Base-by-base conservation (phyloP, 2,329 filamentous ascomycete species). In the Apiospora marii region DNA sequence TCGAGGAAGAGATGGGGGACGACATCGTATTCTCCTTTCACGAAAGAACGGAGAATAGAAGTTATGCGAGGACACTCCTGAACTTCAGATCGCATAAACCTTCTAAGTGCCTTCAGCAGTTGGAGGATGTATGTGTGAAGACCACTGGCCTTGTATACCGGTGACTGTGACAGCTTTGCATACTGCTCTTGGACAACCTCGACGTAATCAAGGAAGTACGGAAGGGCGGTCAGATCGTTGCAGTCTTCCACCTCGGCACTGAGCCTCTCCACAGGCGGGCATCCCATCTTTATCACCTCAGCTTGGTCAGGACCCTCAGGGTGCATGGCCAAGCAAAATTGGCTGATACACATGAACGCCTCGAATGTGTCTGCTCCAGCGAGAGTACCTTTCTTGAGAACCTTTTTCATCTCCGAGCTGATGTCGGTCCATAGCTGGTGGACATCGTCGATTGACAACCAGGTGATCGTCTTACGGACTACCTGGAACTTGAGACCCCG, bases 401-500 rank as follows among this genome's bases (percentile, higher is more conserved):
- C 73, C 5, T 70, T 72, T 67, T 77, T 77, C 22, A 81, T 71
- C 37, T 70, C 70, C 16, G 75, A 71, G 68, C 78, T 78, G 43
- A 77, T 74, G 30, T 76, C 75, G 13, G 74, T 74, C 75, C 78
- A 80, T 19, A 81, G 75, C 46, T 74, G 73, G 30, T 77, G 71
- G 24, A 76, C 75, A 4, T 77, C 74, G 3, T 76, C 74, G 22
- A 78, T 75, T 34, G 74, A 73, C 69, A 76, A 77, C 79, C 79
- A 80, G 24, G 76, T 76, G 46, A 77, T 77, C 61, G 80, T 73
- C 34, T 61, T 76, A 16, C 79, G 74, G 10, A 77, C 74, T 67
- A 81, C 74, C 22, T 77, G 77, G 79, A 79, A 81, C 72, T 75
- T 77, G n/a, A 81, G 72, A 8, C 75, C 76, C 22, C 74, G 68